Evolutionary conservation across 2,329 filamentous ascomycete genomes (phyloP).

Genomic region (Ceratocystis smalleyi): DNA sequence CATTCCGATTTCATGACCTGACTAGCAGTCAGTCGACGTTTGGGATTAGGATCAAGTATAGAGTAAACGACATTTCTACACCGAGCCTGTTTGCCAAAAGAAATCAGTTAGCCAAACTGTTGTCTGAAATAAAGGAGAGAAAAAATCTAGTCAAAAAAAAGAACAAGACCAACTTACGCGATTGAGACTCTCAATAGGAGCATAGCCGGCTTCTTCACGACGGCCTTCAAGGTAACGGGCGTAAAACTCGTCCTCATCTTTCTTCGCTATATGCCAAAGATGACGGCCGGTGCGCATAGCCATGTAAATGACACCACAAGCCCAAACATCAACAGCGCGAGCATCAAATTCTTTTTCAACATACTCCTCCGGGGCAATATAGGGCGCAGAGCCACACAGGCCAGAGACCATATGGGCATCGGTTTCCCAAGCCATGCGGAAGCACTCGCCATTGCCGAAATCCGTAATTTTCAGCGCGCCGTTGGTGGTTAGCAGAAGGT

Average conservation of each 20-base stretch:
- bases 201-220: slow-evolving; percentile 87
- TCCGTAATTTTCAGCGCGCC: slow-evolving; percentile 95
- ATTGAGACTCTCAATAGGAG: slow-evolving; percentile 87
- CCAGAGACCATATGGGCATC: slow-evolving; percentile 97
- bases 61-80: slow-evolving; percentile 99
- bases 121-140: neutral
- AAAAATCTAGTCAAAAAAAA: neutral
- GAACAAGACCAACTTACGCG: slow-evolving; percentile 50
- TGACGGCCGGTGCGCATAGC: slow-evolving; percentile 95
- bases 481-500: slow-evolving; percentile 80
- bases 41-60: slow-evolving; percentile 87
- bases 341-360: slow-evolving; percentile 91
- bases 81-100: slow-evolving; percentile 49
- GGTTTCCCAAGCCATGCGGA: slow-evolving; percentile 98
- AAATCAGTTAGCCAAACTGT: slow-evolving; percentile 10
- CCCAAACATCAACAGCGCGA: slow-evolving; percentile 95
- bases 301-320: slow-evolving; percentile 98
- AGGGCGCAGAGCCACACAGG: slow-evolving; percentile 88
- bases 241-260: slow-evolving; percentile 95
- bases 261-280: slow-evolving; percentile 91
- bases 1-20: slow-evolving; percentile 97
- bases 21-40: slow-evolving; percentile 81
- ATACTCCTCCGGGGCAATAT: slow-evolving; percentile 96
- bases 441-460: slow-evolving; percentile 97
- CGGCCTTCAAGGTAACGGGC: slow-evolving; percentile 84